Evolutionary conservation across 306 rosid species (phyloP), one percentile per base, ranked within the genome.

Genomic region (Calophaca sinica): DNA sequence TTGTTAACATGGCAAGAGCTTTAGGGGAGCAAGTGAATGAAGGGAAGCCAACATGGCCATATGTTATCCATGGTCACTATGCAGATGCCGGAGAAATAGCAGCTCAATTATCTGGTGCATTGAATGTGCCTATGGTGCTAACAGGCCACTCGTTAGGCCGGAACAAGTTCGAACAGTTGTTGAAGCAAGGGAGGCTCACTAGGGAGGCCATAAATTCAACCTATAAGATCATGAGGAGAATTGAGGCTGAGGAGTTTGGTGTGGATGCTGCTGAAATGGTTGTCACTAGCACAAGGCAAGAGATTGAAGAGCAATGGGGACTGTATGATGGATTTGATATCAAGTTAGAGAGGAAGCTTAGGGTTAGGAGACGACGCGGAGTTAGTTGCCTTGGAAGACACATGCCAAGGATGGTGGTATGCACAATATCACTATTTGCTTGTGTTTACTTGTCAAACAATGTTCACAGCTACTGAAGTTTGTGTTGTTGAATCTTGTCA

Each of bases 281-380:
- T 76, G 89, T 91, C 71, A 91, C 97, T 38, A 91, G 96, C 82
- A 91, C 96, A 3, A 84, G 91, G 84, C 97, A 91, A 81, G 97
- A 91, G 90, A 91, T 87, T 67, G 97, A 91, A 78, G 91, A 89
- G 79, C 97, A 91, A 65, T 91, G 97, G 97, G 96, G 93, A 14
- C 57, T 91, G 64, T 89, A 91, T 5, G 97, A 87, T 10, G 93
- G 97, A 3, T 91, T 87, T 15, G 97, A 91, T 70, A 88, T 83
- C 73, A 89, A 86, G 77, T 59, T 89, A 64, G 93, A 89, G 82
- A 89, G 97, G 84, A 91, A 91, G 84, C 89, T 91, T 13, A 77
- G 97, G 69, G 93, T 88, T 51, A 79, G 97, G 78, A 82, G 85
- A 63, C 81, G 88, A 7, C 84, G 90, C 0, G 93, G 96, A 46